Conservation (phyloP, 2,329 filamentous ascomycete genomes). For the Ramularia endophylla region DNA sequence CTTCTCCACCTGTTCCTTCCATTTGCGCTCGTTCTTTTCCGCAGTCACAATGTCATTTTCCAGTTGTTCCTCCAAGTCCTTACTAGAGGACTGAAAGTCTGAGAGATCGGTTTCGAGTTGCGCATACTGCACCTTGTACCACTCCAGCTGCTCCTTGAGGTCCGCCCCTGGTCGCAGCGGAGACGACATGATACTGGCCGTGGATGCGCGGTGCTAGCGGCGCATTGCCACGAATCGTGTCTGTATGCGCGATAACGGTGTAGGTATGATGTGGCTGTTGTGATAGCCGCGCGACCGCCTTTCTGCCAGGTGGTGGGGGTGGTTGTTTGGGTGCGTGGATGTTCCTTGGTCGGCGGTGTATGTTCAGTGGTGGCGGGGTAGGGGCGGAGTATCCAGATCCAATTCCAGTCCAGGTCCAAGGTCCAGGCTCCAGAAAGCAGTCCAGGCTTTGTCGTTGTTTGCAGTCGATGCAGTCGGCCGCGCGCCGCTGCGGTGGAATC, state of each 20-base stretch:
- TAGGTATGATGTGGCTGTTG: constrained; percentile 3
- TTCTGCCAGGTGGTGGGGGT: neutral
- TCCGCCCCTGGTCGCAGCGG: constrained; percentile 32
- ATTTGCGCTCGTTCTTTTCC: constrained; percentile 80
- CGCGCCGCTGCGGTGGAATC: no score
- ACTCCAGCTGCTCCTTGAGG: constrained; percentile 71
- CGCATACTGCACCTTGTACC: constrained; percentile 96
- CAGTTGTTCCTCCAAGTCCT: constrained; percentile 87
- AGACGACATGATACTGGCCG: constrained; percentile 26
- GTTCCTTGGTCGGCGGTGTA: neutral
- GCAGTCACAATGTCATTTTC: constrained; percentile 95
- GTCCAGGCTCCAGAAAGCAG: neutral
- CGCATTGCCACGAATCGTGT: constrained; percentile 19
- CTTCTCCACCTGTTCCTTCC: constrained; percentile 82
- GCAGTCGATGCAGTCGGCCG: neutral
- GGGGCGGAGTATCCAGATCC: constrained; percentile 4
- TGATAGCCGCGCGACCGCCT: constrained; percentile 2
- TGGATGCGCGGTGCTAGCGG: constrained; percentile 27
- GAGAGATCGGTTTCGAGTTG: constrained; percentile 83
- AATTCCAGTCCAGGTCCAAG: constrained; percentile 3
- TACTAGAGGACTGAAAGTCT: constrained; percentile 90
- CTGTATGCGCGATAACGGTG: no score
- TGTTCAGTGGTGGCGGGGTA: constrained; percentile 3
- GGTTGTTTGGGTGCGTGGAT: neutral
- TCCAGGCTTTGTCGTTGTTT: constrained; percentile 2